phyloP scores from a whole-genome alignment of 2,329 filamentous ascomycete species.

The Pseudocercospora eumusae region DNA sequence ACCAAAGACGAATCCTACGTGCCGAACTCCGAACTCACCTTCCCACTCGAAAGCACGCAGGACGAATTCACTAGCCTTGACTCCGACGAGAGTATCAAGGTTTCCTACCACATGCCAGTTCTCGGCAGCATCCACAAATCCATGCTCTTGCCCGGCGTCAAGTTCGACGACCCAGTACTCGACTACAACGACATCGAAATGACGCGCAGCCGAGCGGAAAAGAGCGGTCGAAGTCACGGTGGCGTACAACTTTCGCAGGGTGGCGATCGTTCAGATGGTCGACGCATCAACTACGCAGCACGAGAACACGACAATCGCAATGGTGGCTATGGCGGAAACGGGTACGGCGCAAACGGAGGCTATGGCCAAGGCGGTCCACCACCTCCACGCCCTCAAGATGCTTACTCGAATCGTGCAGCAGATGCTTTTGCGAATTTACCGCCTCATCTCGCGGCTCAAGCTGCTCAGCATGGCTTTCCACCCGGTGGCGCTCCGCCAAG shows the following conservation, averaged over 20 bases:
- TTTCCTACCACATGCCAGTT: constrained; percentile 80
- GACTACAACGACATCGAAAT: constrained; percentile 74
- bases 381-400: constrained; percentile 11
- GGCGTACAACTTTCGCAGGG: constrained; percentile 62
- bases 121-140: constrained; percentile 80
- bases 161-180: constrained; percentile 70
- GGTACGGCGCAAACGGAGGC: constrained; percentile 32
- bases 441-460: constrained; percentile 39
- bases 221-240: constrained; percentile 68
- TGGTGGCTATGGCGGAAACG: constrained; percentile 27
- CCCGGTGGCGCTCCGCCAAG: constrained; percentile 27
- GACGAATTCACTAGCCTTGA: constrained; percentile 70
- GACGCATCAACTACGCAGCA: constrained; percentile 57
- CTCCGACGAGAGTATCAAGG: constrained; percentile 83
- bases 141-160: constrained; percentile 84
- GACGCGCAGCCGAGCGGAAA: constrained; percentile 65
- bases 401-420: constrained; percentile 23
- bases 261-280: constrained; percentile 49
- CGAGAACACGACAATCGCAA: constrained; percentile 34
- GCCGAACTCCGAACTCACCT: constrained; percentile 68
- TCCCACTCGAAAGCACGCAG: constrained; percentile 48
- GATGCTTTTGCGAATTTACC: constrained; percentile 36
- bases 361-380: constrained; percentile 26
- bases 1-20: constrained; percentile 82
- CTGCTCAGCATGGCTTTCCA: constrained; percentile 38